These are phyloP conservation scores for Amanita inopinata DNA, from an alignment of 768 basidiomycete species.

Conservation along the genomic window DNA sequence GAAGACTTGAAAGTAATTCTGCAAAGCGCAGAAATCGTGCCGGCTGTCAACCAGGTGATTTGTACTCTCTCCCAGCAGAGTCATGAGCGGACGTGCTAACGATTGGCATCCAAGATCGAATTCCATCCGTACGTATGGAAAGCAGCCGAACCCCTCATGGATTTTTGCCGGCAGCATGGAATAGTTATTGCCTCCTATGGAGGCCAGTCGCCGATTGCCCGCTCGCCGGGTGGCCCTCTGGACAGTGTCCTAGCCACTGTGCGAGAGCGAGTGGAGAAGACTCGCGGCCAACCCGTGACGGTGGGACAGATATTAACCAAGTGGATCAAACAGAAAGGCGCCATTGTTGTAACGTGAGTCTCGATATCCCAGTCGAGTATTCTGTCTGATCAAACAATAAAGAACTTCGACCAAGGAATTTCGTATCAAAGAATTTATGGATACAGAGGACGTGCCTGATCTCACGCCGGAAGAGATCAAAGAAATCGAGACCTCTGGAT, in stretches of 20 bases:
- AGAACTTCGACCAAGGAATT: slow-evolving; percentile 40
- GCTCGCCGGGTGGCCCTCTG: slow-evolving; percentile 45
- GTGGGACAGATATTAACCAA: slow-evolving; percentile 57
- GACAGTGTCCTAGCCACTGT: slow-evolving; percentile 43
- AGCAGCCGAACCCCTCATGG: slow-evolving; percentile 43
- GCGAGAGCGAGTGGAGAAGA: slow-evolving; percentile 38
- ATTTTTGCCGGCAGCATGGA: slow-evolving; percentile 42
- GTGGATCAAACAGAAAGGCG: slow-evolving; percentile 57
- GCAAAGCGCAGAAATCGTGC: slow-evolving; percentile 39
- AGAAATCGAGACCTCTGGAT: slow-evolving; percentile 51
- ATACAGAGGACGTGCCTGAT: slow-evolving; percentile 33
- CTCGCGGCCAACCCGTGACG: slow-evolving; percentile 31
- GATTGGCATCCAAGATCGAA: too few relatives aligned
- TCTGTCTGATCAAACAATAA: slow-evolving; percentile 1
- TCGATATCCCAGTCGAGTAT: neutral
- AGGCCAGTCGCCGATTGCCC: slow-evolving; percentile 37
- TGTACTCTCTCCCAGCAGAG: neutral
- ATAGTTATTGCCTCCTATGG: slow-evolving; percentile 63
- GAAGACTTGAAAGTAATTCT: slow-evolving; percentile 43
- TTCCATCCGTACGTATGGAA: slow-evolving; percentile 68
- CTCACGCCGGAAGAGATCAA: slow-evolving; percentile 48
- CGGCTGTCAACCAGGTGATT: slow-evolving; percentile 62
- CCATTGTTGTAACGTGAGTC: slow-evolving; percentile 56
- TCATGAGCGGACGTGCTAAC: too few relatives aligned
- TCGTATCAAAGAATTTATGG: slow-evolving; percentile 36